Percentiles rank a stretch among this genome's conserved stretches.
Conservation (phyloP, 768 basidiomycete species). For the Cystobasidium tubakii region DNA sequence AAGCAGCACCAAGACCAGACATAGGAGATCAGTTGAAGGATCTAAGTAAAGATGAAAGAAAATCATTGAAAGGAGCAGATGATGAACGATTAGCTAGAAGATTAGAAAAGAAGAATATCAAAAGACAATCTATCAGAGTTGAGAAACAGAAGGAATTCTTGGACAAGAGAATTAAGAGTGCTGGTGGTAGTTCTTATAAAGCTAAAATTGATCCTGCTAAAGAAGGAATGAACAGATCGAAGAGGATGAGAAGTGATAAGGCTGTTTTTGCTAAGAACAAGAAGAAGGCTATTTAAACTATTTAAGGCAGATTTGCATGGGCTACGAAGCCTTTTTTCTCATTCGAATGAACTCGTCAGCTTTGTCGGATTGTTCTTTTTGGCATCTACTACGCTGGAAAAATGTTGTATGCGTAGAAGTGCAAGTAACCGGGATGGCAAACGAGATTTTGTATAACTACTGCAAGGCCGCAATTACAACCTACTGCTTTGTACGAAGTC, state of each 20-base stretch:
- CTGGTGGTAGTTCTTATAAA: conserved; percentile 11
- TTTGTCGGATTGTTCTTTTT: too few relatives aligned
- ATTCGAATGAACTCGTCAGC: background rate
- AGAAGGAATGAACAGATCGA: conserved; percentile 17
- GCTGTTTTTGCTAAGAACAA: conserved; percentile 18
- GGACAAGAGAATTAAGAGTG: conserved; percentile 12
- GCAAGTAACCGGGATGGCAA: too few relatives aligned
- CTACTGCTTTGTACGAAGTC: too few relatives aligned
- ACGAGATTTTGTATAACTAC: too few relatives aligned
- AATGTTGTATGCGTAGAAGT: too few relatives aligned
- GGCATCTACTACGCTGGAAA: too few relatives aligned
- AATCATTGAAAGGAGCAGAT: conserved; percentile 70
- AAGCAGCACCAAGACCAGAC: conserved; percentile 66
- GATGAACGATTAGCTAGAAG: conserved; percentile 73
- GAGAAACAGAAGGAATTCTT: conserved; percentile 23
- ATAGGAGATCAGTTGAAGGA: conserved; percentile 72
- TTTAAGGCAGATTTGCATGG: background rate
- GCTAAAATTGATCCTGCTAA: conserved; percentile 4
- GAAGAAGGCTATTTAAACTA: conserved; percentile 18
- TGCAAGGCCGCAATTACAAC: too few relatives aligned
- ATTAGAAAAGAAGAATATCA: conserved; percentile 45
- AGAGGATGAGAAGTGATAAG: conserved; percentile 18
- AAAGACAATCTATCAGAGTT: conserved; percentile 19
- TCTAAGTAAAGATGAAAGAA: conserved; percentile 78
- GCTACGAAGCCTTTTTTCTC: background rate